phyloP scores from a whole-genome alignment of 1,284 basidiomycete genomes.

The Ceratobasidium sp. region DNA sequence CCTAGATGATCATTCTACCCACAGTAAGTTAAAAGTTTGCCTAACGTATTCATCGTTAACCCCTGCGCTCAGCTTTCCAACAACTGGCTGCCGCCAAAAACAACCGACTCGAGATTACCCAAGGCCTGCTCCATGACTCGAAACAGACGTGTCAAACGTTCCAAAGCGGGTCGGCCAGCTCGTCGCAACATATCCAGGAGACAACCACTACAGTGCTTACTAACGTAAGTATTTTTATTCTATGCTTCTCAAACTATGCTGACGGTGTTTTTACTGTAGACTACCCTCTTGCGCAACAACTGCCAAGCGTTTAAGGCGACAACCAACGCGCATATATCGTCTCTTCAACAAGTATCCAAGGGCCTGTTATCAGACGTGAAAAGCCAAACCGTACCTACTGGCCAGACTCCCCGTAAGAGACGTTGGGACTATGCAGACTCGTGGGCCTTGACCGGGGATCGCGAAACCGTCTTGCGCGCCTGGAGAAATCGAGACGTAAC shows the following conservation, averaged over 20 bases:
- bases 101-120: slow-evolving; percentile 68
- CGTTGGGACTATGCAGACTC: slow-evolving; percentile 73
- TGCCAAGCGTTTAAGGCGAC: slow-evolving; percentile 38
- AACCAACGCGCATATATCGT: slow-evolving; percentile 59
- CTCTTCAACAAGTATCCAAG: slow-evolving; percentile 66
- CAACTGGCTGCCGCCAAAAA: slow-evolving; percentile 73
- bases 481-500: slow-evolving; percentile 55
- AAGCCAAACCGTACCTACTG: slow-evolving; percentile 73
- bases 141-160: slow-evolving; percentile 61
- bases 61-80: slow-evolving; percentile 66
- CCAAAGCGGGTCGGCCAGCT: slow-evolving; percentile 55
- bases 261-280: slow-evolving; percentile 5
- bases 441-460: slow-evolving; percentile 75
- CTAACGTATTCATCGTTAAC: background rate
- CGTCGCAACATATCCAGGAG: slow-evolving; percentile 66
- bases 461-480: slow-evolving; percentile 68
- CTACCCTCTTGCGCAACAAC: slow-evolving; percentile 32
- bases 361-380: slow-evolving; percentile 71
- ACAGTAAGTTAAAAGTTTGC: slow-evolving; percentile 60
- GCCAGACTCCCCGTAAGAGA: slow-evolving; percentile 78
- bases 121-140: slow-evolving; percentile 63
- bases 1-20: slow-evolving; percentile 62
- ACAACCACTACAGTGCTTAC: slow-evolving; percentile 62
- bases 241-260: background rate
- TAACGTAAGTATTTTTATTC: slow-evolving; percentile 62